Conservation (phyloP, 108 stramenopile species). For the Pinguiococcus pyrenoidosus region DNA sequence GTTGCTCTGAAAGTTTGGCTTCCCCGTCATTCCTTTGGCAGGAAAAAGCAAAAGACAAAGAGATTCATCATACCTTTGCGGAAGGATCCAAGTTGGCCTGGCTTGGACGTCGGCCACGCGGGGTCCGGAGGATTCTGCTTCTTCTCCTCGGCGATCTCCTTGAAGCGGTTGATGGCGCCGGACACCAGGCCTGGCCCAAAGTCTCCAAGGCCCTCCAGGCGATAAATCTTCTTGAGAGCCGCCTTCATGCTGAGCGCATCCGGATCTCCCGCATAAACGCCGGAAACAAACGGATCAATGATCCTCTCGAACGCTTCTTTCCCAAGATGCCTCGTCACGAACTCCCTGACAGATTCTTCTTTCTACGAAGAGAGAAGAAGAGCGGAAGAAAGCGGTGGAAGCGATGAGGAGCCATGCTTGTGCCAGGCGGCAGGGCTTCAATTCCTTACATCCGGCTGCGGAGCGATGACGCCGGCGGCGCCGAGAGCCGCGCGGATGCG, state of each 20-base stretch:
- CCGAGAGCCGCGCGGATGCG: constrained; percentile 86
- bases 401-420: too few relatives aligned
- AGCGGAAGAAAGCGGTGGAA: too few relatives aligned
- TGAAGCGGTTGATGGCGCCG: background rate
- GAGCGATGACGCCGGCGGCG: constrained; percentile 55
- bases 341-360: constrained; percentile 87
- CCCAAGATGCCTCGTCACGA: constrained; percentile 74
- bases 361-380: too few relatives aligned
- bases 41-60: too few relatives aligned
- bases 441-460: too few relatives aligned
- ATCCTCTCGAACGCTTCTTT: constrained; percentile 68
- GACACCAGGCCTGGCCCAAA: background rate
- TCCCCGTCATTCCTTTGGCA: too few relatives aligned
- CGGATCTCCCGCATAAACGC: constrained; percentile 93
- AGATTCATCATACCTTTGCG: constrained; percentile 59
- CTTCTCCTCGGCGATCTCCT: constrained; percentile 6
- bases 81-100: constrained; percentile 49
- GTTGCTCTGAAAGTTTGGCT: too few relatives aligned
- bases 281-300: constrained; percentile 90
- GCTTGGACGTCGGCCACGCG: background rate
- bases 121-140: background rate
- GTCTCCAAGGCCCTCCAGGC: constrained; percentile 23
- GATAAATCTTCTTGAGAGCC: constrained; percentile 69
- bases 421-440: too few relatives aligned
- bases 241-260: constrained; percentile 69